Evolutionary conservation across 352 stramenopile species (phyloP).

Genomic region (Elongisporangium prolatum): DNA sequence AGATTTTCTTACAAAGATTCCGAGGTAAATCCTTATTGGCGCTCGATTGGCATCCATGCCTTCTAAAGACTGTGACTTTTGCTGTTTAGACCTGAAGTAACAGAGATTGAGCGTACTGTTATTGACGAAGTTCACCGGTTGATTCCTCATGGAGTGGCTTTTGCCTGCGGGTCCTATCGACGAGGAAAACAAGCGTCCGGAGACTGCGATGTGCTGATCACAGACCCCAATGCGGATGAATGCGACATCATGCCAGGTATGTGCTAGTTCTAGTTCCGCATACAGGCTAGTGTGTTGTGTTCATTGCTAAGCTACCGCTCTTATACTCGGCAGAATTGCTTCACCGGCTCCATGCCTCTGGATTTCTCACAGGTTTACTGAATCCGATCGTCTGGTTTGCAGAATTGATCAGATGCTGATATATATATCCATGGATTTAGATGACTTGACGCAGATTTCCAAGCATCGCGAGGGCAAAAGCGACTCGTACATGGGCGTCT

Average conservation of each 20-base stretch:
- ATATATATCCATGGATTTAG: too few species aligned
- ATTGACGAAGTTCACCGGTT: conserved; percentile 63
- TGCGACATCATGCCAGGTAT: conserved; percentile 62
- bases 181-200: conserved; percentile 63
- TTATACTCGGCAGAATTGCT: conserved; percentile 29
- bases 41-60: not conserved
- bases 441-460: conserved; percentile 63
- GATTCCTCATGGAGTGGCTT: conserved; percentile 49
- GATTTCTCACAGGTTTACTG: conserved; percentile 56
- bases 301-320: not conserved
- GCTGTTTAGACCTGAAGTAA: conserved; percentile 62
- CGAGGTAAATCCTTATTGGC: conserved; percentile 20
- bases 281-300: not conserved
- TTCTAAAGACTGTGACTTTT: not conserved
- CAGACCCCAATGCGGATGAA: conserved; percentile 56
- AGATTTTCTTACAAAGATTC: conserved; percentile 76
- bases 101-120: conserved; percentile 69
- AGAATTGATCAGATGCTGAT: too few species aligned
- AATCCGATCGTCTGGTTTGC: not conserved
- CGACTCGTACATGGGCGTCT: conserved; percentile 88
- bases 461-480: conserved; percentile 47
- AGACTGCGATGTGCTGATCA: conserved; percentile 81
- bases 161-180: conserved; percentile 78
- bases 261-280: too few species aligned
- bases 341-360: conserved; percentile 42